phyloP scores from a whole-genome alignment of 768 basidiomycete species.

The Hysterangium stoloniferum region DNA sequence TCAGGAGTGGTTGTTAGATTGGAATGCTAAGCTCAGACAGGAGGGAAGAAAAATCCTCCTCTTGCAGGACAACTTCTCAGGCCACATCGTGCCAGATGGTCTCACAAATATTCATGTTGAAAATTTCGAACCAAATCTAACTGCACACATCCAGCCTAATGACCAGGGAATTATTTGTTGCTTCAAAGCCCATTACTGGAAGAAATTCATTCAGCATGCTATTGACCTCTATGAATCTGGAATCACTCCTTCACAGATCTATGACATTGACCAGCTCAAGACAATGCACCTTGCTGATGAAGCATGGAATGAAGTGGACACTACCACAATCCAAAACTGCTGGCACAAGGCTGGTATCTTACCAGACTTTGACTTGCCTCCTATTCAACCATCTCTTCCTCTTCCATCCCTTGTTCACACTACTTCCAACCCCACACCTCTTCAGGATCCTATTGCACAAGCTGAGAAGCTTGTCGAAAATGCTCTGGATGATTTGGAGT shows the following conservation, averaged over 20 bases:
- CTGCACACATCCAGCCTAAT: too few relatives aligned
- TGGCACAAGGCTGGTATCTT: too few relatives aligned
- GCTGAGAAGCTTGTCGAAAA: conserved; percentile 19
- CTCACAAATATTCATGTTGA: not conserved
- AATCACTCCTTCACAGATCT: too few relatives aligned
- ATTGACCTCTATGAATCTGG: conserved; percentile 13
- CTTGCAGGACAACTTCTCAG: not conserved
- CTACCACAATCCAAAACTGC: too few relatives aligned
- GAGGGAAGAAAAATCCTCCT: not conserved
- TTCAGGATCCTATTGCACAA: too few relatives aligned
- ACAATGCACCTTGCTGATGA: conserved; percentile 28
- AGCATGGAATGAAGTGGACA: conserved; percentile 30
- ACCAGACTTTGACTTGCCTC: not conserved
- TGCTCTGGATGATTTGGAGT: conserved; percentile 18
- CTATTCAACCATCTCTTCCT: too few relatives aligned
- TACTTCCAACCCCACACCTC: conserved; percentile 19
- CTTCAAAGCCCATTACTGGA: not conserved
- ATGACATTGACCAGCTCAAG: conserved; percentile 30
- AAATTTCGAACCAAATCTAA: too few relatives aligned
- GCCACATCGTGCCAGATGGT: not conserved
- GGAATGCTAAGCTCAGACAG: not conserved
- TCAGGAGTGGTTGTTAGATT: too few relatives aligned
- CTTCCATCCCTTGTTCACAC: too few relatives aligned
- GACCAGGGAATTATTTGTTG: too few relatives aligned
- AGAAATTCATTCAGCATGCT: not conserved